Evolutionary conservation across 2,329 filamentous ascomycete genomes (phyloP).

Genomic region (Botryotinia calthae): DNA sequence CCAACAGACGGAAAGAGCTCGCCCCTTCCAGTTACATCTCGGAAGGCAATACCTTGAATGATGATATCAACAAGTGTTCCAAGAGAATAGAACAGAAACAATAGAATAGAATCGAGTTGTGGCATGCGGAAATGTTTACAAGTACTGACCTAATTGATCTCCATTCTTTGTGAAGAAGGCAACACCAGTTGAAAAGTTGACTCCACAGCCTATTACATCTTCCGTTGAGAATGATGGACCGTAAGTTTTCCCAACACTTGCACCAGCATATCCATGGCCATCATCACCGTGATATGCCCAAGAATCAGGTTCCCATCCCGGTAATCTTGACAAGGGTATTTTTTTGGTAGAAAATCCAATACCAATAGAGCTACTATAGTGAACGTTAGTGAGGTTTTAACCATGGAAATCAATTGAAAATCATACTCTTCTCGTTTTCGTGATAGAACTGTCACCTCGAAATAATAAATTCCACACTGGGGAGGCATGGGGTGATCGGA

Average conservation of each 20-base stretch:
- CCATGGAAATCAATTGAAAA: slow-evolving; percentile 2
- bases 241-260: slow-evolving; percentile 56
- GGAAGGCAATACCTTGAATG: slow-evolving; percentile 63
- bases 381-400: slow-evolving; percentile 23
- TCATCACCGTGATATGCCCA: slow-evolving; percentile 71
- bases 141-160: slow-evolving; percentile 49
- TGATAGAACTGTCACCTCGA: slow-evolving; percentile 66
- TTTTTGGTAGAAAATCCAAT: slow-evolving; percentile 59
- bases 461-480: slow-evolving; percentile 94
- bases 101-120: background rate
- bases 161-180: slow-evolving; percentile 72
- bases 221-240: slow-evolving; percentile 54
- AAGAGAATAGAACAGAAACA: background rate
- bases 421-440: slow-evolving; percentile 66
- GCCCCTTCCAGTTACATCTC: slow-evolving; percentile 53
- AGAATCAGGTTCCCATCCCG: slow-evolving; percentile 66
- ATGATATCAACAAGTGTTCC: background rate
- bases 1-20: slow-evolving; percentile 66
- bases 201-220: slow-evolving; percentile 62
- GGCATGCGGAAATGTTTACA: background rate
- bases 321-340: slow-evolving; percentile 53
- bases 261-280: slow-evolving; percentile 57
- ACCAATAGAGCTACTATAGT: slow-evolving; percentile 55
- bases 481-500: slow-evolving; percentile 83
- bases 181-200: slow-evolving; percentile 62